Base-by-base conservation (phyloP, 1,284 basidiomycete species). In the Malassezia obtusa region DNA sequence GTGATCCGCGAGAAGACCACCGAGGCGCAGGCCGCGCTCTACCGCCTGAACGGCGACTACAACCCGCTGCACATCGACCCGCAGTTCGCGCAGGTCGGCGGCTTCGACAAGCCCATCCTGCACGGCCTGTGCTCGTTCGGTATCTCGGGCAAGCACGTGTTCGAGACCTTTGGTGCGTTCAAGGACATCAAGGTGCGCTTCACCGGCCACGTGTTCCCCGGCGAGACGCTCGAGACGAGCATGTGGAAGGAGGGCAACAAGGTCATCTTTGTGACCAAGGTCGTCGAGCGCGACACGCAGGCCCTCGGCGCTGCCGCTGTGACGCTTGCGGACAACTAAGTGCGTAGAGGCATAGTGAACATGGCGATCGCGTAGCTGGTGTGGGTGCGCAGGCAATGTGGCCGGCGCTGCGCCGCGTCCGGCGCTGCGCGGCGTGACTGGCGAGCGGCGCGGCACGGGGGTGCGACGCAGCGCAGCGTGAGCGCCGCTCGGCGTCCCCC, bases 191-290 rank as follows among this genome's bases (percentile, higher is more conserved):
- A 98, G 82, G 89, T 89, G 58, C 83, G 92, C 49, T 90, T 92
- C 75, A 81, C 84, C 0, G 87, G 87, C n/a, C 82, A 86, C 6
- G 89, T 98, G 30, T 91, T 86, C 73, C 92, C 92, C 4, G 91
- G 91, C 10, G 90, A 98, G 78, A 96, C 92, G 53, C 61, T 69
- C 48, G 63, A 64, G 60, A 65, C 64, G n/a, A 61, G 59, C 52
- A 94, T 95, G 90, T 98, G 92, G 92, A 95, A 91, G 75, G 89
- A 95, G 67, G 87, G 85, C 17, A 77, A 82, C 67, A 95, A 86
- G 77, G 84, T 96, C 61, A 83, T 95, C 60, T 98, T 98, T 76
- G 79, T 87, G 89, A 73, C 76, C 56, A 86, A 77, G 72, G 83
- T 84, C 24, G 88, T 88, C 73, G 88, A 90, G 71, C 80, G 87